Base-by-base conservation (phyloP, 371 early-diverging fungal species). In the Circinella minor region DNA sequence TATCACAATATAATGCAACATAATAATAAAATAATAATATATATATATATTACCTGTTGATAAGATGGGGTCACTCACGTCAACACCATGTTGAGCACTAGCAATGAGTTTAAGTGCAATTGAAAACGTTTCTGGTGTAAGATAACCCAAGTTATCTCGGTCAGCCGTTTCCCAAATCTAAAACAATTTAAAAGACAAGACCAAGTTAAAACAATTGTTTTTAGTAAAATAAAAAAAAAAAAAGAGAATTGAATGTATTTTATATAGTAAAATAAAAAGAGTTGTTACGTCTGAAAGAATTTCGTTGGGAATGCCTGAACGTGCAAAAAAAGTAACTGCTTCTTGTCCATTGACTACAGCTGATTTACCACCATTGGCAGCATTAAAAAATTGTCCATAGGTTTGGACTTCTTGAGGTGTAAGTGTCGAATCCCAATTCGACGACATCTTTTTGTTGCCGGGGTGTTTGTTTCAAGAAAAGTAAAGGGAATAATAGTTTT, bases 81-180 rank as follows among this genome's bases (percentile, higher is more conserved):
- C 80, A 70, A 78, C 72, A n/a, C 93, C 94, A 66, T 86, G 87
- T 73, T 97, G 98, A 8, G 90, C 92, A 63, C 94, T 84, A 6
- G 95, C 92, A 74, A 96, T 93, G 46, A 95, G 84, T 73, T 95
- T 96, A 69, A 96, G 73, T 1, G 93, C 94, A 60, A 92, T 87
- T 60, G 83, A 86, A 77, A 97, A 97, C 17, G 87, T 89, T 36
- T 83, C 84, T 36, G 84, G 85, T 18, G 86, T 87, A 60, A 95
- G 79, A 48, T 87, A 87, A 15, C 95, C 96, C 68, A 89, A 86
- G 72, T 89, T 85, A 20, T 92, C 92, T 1, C 84, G 72, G 76
- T 95, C 95, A 10, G 92, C 90, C 27, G 91, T 78, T 64, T 90
- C 88, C 96, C 96, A 96, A 62, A 98, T 94, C 90, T 93, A 27